These are phyloP conservation scores for Leucosporidium yakuticum DNA, from an alignment of 768 basidiomycete genomes.

Conservation along the genomic window DNA sequence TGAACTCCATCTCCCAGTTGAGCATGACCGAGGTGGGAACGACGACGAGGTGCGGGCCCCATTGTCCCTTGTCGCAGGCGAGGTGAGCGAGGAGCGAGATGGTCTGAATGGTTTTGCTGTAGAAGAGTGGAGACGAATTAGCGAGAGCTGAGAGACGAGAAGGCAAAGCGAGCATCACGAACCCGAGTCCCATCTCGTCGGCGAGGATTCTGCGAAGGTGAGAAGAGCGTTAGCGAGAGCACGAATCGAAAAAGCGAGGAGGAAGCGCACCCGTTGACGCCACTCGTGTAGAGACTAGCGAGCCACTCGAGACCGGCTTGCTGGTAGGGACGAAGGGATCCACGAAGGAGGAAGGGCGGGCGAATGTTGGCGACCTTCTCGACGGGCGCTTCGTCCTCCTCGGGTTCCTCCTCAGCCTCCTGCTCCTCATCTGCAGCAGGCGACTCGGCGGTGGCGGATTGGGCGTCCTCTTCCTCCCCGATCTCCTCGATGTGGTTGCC, in stretches of 20 bases:
- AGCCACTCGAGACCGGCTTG: slow-evolving; percentile 50
- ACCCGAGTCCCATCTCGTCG: slow-evolving; percentile 52
- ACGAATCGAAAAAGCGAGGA: slow-evolving; percentile 59
- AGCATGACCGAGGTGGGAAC: slow-evolving; percentile 75
- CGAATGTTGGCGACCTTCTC: slow-evolving; percentile 33
- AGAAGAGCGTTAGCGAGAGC: slow-evolving; percentile 70
- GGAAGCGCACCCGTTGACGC: slow-evolving; percentile 44
- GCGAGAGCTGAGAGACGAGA: neutral
- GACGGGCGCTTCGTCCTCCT: slow-evolving; percentile 12
- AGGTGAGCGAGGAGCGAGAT: slow-evolving; percentile 92
- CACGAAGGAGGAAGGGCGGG: slow-evolving; percentile 48
- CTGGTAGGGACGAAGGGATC: slow-evolving; percentile 48
- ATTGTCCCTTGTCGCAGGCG: slow-evolving; percentile 57
- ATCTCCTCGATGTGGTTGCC: slow-evolving; percentile 20
- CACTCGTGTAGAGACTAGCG: slow-evolving; percentile 46
- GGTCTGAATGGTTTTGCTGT: slow-evolving; percentile 75
- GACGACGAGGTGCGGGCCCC: slow-evolving; percentile 78
- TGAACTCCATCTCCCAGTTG: slow-evolving; percentile 41
- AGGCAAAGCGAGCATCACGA: slow-evolving; percentile 40
- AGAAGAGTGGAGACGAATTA: neutral
- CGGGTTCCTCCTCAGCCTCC: slow-evolving; percentile 27
- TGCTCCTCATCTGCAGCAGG: slow-evolving; percentile 22
- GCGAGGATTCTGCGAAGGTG: slow-evolving; percentile 12
- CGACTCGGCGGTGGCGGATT: slow-evolving; percentile 6
- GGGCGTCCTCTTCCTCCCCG: slow-evolving; percentile 19